These are phyloP conservation scores for Penicillium simplicissimum DNA, from an alignment of 495 filamentous ascomycete species.

Conservation along the genomic window DNA sequence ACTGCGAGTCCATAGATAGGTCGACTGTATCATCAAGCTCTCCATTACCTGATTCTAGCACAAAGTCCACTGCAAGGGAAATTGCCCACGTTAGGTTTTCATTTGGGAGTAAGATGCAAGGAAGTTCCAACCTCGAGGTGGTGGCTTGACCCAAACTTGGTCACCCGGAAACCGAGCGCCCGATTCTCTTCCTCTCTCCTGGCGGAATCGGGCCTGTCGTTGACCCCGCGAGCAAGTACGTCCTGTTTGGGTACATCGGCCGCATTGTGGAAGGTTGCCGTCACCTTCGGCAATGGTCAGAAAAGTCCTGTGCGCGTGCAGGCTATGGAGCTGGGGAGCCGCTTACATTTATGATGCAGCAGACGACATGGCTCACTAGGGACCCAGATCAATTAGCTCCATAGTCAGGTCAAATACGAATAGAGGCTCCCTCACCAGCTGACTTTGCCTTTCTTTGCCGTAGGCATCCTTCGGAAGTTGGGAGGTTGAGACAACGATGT, in stretches of 20 bases:
- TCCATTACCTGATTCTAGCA: slow-evolving; percentile 27
- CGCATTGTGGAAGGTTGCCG: slow-evolving; percentile 24
- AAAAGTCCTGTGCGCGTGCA: not conserved
- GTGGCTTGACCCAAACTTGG: slow-evolving; percentile 30
- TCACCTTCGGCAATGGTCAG: slow-evolving; percentile 15
- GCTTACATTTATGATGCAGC: slow-evolving; percentile 28
- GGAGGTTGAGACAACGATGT: not conserved
- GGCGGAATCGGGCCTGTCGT: slow-evolving; percentile 19
- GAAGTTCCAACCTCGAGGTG: slow-evolving; percentile 24
- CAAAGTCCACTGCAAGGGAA: slow-evolving; percentile 22
- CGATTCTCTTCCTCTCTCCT: slow-evolving; percentile 13
- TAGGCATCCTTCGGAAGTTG: not conserved
- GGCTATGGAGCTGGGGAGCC: not conserved
- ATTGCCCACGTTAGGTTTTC: not conserved
- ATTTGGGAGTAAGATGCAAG: not conserved
- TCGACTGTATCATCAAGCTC: slow-evolving; percentile 8
- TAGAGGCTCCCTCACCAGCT: slow-evolving; percentile 7
- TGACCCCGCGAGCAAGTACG: slow-evolving; percentile 20
- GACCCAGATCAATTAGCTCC: not conserved
- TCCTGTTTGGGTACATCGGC: slow-evolving; percentile 24
- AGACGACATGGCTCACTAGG: slow-evolving; percentile 28
- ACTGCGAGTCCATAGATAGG: not conserved
- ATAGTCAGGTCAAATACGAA: not conserved
- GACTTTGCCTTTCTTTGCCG: slow-evolving; percentile 11
- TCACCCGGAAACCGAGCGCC: slow-evolving; percentile 27